Conservation (phyloP, 2,329 filamentous ascomycete species). For the Aspergillus pseudoterreus region DNA sequence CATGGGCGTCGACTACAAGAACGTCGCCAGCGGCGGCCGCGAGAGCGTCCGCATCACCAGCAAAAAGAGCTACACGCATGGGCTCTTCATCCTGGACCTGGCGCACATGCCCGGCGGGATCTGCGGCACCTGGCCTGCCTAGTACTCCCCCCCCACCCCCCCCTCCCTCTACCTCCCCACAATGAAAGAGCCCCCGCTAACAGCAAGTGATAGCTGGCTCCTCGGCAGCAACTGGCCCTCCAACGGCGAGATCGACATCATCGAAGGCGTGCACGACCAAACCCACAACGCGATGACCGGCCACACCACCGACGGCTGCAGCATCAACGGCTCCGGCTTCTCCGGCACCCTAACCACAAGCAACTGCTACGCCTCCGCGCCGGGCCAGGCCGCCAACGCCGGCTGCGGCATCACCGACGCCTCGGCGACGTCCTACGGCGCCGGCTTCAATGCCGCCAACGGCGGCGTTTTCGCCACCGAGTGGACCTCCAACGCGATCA, state of each 20-base stretch:
- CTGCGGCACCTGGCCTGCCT: conserved; percentile 70
- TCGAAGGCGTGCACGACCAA: conserved; percentile 70
- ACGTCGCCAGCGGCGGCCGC: conserved; percentile 58
- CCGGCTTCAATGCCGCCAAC: conserved; percentile 65
- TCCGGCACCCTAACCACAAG: conserved; percentile 45
- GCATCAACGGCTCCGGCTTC: conserved; percentile 50
- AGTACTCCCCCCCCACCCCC: conserved; percentile 43
- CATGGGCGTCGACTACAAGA: conserved; percentile 66
- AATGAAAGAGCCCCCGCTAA: not conserved
- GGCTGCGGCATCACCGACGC: conserved; percentile 59
- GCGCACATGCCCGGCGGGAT: conserved; percentile 67
- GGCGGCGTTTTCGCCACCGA: conserved; percentile 73
- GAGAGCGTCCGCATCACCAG: conserved; percentile 68
- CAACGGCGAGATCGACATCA: conserved; percentile 73
- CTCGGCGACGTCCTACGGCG: conserved; percentile 56
- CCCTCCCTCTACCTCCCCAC: not conserved
- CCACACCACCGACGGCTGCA: conserved; percentile 62
- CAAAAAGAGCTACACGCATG: conserved; percentile 60
- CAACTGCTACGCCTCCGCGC: conserved; percentile 56
- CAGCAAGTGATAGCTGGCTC: conserved; percentile 41
- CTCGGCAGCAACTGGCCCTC: conserved; percentile 67
- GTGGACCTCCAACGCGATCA: conserved; percentile 70
- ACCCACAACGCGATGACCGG: conserved; percentile 61
- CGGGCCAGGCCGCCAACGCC: conserved; percentile 41
- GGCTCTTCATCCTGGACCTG: conserved; percentile 69